phyloP scores from a whole-genome alignment of 495 filamentous ascomycete species.

The Penicillium turbatum region DNA sequence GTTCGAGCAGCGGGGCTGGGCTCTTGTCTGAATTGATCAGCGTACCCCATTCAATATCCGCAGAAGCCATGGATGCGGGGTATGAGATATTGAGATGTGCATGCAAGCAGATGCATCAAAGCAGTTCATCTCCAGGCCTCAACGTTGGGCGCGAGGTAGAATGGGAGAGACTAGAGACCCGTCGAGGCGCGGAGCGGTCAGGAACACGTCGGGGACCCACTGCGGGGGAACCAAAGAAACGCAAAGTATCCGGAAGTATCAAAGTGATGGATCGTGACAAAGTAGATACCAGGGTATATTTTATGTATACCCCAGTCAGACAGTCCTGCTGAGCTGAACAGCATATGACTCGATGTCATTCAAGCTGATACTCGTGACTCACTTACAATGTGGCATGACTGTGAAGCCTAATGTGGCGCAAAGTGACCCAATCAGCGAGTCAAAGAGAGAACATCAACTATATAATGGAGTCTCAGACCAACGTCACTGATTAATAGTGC shows the following conservation, averaged over 20 bases:
- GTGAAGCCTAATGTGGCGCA: conserved; percentile 10
- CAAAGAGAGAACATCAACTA: neutral
- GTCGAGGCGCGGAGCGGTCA: conserved; percentile 28
- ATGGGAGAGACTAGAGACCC: conserved; percentile 3
- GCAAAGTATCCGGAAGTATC: conserved; percentile 4
- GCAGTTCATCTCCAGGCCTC: conserved; percentile 9
- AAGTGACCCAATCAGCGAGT: conserved; percentile 1
- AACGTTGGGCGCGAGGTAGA: neutral
- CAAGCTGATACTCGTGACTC: neutral
- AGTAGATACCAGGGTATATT: neutral
- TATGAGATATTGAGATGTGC: conserved; percentile 14
- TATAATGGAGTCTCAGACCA: too few species aligned
- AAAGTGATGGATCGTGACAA: neutral
- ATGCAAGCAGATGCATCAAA: conserved; percentile 18
- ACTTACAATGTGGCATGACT: neutral
- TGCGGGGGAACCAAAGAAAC: conserved; percentile 24
- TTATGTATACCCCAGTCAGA: neutral
- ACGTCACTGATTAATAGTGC: too few species aligned
- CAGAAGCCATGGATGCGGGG: conserved; percentile 30
- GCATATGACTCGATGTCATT: conserved; percentile 3
- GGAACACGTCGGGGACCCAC: conserved; percentile 39
- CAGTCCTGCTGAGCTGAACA: neutral
- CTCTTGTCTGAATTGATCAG: conserved; percentile 77
- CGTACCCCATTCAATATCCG: conserved; percentile 66
- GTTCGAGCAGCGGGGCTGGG: conserved; percentile 69